phyloP scores from a whole-genome alignment of 306 rosid species.

The Cotoneaster glaucophyllus region DNA sequence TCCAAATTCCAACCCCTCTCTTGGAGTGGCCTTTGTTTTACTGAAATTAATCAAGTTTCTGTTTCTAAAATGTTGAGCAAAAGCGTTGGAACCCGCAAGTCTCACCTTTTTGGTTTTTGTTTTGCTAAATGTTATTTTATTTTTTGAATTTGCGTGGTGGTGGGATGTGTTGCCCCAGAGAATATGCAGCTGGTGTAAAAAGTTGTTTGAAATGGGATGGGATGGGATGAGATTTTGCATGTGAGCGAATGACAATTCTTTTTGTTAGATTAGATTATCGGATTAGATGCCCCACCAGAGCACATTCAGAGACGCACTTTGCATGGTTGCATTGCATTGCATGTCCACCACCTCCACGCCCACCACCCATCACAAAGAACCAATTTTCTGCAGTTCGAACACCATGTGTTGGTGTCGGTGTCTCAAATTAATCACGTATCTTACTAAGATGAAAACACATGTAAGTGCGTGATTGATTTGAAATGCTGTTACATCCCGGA shows the following conservation, averaged over 20 bases:
- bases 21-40: conserved; percentile 55
- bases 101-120: background rate
- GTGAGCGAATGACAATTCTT: conserved; percentile 43
- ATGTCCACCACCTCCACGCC: background rate
- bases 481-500: too few species aligned
- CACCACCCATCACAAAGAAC: background rate
- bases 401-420: too few species aligned
- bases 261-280: background rate
- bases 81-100: background rate
- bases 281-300: background rate
- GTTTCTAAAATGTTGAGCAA: background rate
- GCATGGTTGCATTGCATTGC: background rate
- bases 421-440: too few species aligned
- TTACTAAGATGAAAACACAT: too few species aligned
- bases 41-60: conserved; percentile 18
- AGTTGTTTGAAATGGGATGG: background rate
- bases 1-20: conserved; percentile 23
- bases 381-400: background rate
- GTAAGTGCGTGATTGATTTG: too few species aligned
- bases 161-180: too few species aligned
- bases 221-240: conserved; percentile 27
- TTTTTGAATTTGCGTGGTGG: background rate
- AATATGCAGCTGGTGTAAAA: background rate
- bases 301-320: background rate
- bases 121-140: background rate